Evolutionary conservation across 2,329 filamentous ascomycete genomes (phyloP).

Genomic region (Penicillium polonicum): DNA sequence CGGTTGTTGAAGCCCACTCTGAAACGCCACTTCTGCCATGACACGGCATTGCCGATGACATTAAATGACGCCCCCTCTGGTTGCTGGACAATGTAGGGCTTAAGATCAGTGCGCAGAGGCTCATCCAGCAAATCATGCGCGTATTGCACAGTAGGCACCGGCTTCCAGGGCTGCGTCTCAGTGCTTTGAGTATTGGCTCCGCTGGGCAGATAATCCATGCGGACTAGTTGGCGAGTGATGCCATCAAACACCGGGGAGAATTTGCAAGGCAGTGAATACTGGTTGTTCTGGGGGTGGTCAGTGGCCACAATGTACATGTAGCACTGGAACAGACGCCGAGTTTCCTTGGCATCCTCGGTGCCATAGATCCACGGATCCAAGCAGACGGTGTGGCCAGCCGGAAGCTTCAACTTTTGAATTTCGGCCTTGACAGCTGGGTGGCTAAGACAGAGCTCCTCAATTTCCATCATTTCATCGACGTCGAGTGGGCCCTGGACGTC

Average conservation of each 20-base stretch:
- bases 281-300: slow-evolving; percentile 40
- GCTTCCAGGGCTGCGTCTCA: slow-evolving; percentile 57
- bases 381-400: slow-evolving; percentile 56
- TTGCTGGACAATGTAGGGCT: slow-evolving; percentile 64
- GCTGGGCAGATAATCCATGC: slow-evolving; percentile 68
- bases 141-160: slow-evolving; percentile 52
- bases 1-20: slow-evolving; percentile 62
- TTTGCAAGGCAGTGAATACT: slow-evolving; percentile 38
- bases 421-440: slow-evolving; percentile 59
- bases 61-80: slow-evolving; percentile 64
- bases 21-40: slow-evolving; percentile 68
- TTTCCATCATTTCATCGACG: slow-evolving; percentile 58
- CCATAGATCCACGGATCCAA: slow-evolving; percentile 71
- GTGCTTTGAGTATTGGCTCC: slow-evolving; percentile 61
- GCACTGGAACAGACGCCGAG: slow-evolving; percentile 41
- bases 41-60: slow-evolving; percentile 56
- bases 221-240: slow-evolving; percentile 61
- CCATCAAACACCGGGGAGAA: slow-evolving; percentile 54
- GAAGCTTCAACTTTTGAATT: slow-evolving; percentile 59
- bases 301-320: slow-evolving; percentile 42
- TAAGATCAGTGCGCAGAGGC: slow-evolving; percentile 63
- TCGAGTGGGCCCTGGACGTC: slow-evolving; percentile 57
- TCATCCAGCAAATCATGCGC: slow-evolving; percentile 66
- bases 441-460: slow-evolving; percentile 57
- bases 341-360: slow-evolving; percentile 41